Conservation (phyloP, 306 rosid genomes). For the Delonix regia region DNA sequence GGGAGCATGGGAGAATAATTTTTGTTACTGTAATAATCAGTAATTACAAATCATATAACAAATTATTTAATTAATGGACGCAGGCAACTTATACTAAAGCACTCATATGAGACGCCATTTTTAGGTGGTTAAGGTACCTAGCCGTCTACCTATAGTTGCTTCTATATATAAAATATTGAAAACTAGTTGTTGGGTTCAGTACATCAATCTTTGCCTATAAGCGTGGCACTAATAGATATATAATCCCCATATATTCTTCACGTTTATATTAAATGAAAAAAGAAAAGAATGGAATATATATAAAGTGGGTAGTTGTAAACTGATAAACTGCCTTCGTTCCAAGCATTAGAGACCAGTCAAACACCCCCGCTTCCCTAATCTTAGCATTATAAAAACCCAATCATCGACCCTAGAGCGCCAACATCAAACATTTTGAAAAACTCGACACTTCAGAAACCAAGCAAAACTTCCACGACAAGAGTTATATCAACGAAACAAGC, state of each 20-base stretch:
- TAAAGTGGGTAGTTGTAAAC: slow-evolving; percentile 57
- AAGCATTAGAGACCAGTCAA: slow-evolving; percentile 37
- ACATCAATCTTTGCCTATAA: slow-evolving; percentile 42
- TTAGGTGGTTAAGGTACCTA: background rate
- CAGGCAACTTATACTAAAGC: too few relatives aligned
- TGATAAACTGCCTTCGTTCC: slow-evolving; percentile 57
- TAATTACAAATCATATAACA: too few relatives aligned
- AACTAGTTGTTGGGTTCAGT: slow-evolving; percentile 65
- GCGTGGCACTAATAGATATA: slow-evolving; percentile 49
- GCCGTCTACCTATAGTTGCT: background rate
- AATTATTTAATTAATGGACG: too few relatives aligned
- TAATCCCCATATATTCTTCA: slow-evolving; percentile 42
- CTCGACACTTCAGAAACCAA: background rate
- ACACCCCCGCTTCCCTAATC: slow-evolving; percentile 15
- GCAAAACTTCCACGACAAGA: background rate
- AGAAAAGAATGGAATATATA: background rate
- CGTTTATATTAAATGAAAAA: slow-evolving; percentile 21
- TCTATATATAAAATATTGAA: too few relatives aligned
- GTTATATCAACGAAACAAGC: background rate
- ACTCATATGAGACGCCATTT: background rate
- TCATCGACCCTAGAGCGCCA: slow-evolving; percentile 1
- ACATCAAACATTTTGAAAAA: slow-evolving; percentile 8
- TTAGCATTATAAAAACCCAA: slow-evolving; percentile 6
- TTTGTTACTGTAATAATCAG: too few relatives aligned
- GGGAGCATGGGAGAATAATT: too few relatives aligned